Base-by-base conservation (phyloP, 2,329 filamentous ascomycete species). In the Hypoxylon sp. region DNA sequence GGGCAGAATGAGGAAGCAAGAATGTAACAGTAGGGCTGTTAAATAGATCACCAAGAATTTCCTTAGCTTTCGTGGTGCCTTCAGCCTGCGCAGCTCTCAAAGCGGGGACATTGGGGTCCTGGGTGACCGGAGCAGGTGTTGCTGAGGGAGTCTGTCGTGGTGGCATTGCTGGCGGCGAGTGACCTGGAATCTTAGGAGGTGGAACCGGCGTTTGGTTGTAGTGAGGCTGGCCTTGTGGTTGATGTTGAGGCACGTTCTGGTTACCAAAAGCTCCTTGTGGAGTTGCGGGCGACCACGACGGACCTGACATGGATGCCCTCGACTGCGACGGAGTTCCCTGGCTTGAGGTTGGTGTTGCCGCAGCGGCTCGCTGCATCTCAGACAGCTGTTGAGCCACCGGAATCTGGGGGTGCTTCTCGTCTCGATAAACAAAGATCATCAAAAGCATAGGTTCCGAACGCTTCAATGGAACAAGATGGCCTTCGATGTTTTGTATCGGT, bases 401-500 rank as follows among this genome's bases (percentile, higher is more conserved):
- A 7, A 79, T 75, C 13, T 75, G 80, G 65, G 64, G 77, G 73
- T 65, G 74, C 55, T 72, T 82, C 73, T 89, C 87, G 53, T 91
- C 90, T 37, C 92, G 89, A 70, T 97, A 93, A 2, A 98, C 93
- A 69, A 98, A 92, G 0, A 95, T 92, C 21, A 94, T 88, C 7
- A 98, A 84, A 37, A 99, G 83, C 81, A 96, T 89, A 1, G 93
- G 89, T 72, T 97, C 91, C 0, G 89, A 84, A 15, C 92, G 87
- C 1, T 87, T 87, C 65, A 88, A 86, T 48, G 94, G 92, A 32
- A 98, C 87, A 31, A 88, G 88, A 78, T 94, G 94, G 73, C 95
- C 92, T 69, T 93, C 91, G n/a, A 98, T 86, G 75, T 97, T 92
- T 67, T 93, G 88, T 79, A 98, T 89, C 74, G 98, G 97, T 68